Percentiles rank a stretch among this genome's conserved stretches.
These are phyloP conservation scores for Xylaria digitata DNA, from an alignment of 2,329 filamentous ascomycete genomes.

Conservation along the genomic window DNA sequence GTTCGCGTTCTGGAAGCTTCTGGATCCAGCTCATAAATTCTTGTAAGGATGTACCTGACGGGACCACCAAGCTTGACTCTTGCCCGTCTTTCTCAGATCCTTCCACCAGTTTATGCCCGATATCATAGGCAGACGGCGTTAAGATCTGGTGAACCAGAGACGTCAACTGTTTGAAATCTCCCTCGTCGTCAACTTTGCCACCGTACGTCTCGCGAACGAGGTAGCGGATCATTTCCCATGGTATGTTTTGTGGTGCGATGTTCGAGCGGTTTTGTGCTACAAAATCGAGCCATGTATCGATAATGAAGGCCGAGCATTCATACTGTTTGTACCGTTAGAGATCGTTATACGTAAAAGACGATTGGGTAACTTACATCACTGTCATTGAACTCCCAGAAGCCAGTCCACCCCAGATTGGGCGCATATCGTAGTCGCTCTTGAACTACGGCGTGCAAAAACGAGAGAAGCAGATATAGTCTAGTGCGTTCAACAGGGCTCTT, in stretches of 20 bases:
- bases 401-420: conserved; percentile 94
- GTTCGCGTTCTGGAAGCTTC: conserved; percentile 90
- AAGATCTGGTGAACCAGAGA: conserved; percentile 81
- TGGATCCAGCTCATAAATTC: conserved; percentile 95
- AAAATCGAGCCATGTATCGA: conserved; percentile 91
- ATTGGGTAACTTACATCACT: conserved; percentile 81
- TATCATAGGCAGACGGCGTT: conserved; percentile 89
- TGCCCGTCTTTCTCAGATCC: conserved; percentile 66
- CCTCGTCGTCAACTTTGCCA: conserved; percentile 94
- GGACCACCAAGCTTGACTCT: conserved; percentile 75
- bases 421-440: conserved; percentile 96
- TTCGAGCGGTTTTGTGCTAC: conserved; percentile 89
- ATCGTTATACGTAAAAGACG: neutral
- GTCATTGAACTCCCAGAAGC: conserved; percentile 99
- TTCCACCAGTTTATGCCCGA: conserved; percentile 88
- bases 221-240: conserved; percentile 94
- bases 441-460: conserved; percentile 94
- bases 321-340: conserved; percentile 68
- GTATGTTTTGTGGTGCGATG: conserved; percentile 91
- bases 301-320: conserved; percentile 95
- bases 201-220: conserved; percentile 95
- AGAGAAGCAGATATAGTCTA: conserved; percentile 88
- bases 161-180: conserved; percentile 79
- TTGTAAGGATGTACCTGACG: conserved; percentile 81
- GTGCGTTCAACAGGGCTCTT: conserved; percentile 92